These are phyloP conservation scores for Catunica adiposa DNA, from an alignment of 2,329 filamentous ascomycete genomes.

Conservation along the genomic window DNA sequence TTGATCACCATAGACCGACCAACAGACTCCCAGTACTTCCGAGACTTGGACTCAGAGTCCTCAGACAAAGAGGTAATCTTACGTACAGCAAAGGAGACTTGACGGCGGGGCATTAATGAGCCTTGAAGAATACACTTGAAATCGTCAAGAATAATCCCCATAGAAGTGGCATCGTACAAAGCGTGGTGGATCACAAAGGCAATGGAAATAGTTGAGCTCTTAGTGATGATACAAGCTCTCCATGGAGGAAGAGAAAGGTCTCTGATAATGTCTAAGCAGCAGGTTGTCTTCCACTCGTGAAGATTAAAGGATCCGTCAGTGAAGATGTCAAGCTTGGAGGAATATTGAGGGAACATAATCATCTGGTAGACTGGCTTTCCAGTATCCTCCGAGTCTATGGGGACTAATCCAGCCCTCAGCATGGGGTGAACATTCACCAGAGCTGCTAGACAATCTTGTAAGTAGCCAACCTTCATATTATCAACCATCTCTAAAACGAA, in stretches of 20 bases:
- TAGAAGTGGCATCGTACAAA: conserved; percentile 67
- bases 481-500: conserved; percentile 36
- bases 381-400: conserved; percentile 23
- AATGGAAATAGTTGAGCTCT: conserved; percentile 19
- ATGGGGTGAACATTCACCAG: conserved; percentile 46
- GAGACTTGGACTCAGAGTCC: conserved; percentile 25
- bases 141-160: conserved; percentile 47
- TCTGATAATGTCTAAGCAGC: conserved; percentile 22
- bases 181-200: conserved; percentile 48
- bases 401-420: conserved; percentile 56
- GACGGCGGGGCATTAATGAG: conserved; percentile 3
- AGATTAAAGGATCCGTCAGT: conserved; percentile 19
- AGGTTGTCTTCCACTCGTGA: conserved; percentile 24
- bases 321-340: neutral
- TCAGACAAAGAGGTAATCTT: neutral
- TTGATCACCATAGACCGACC: conserved; percentile 40
- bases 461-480: conserved; percentile 21
- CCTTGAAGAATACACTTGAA: conserved; percentile 25
- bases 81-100: neutral
- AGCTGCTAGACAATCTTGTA: conserved; percentile 43
- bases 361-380: conserved; percentile 1
- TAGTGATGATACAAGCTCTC: conserved; percentile 35
- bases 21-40: conserved; percentile 38
- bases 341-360: conserved; percentile 1
- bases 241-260: conserved; percentile 43